Percentiles rank a stretch among this genome's conserved stretches.
phyloP scores from a whole-genome alignment of 495 filamentous ascomycete species.

The Aspergillus cristatus region DNA sequence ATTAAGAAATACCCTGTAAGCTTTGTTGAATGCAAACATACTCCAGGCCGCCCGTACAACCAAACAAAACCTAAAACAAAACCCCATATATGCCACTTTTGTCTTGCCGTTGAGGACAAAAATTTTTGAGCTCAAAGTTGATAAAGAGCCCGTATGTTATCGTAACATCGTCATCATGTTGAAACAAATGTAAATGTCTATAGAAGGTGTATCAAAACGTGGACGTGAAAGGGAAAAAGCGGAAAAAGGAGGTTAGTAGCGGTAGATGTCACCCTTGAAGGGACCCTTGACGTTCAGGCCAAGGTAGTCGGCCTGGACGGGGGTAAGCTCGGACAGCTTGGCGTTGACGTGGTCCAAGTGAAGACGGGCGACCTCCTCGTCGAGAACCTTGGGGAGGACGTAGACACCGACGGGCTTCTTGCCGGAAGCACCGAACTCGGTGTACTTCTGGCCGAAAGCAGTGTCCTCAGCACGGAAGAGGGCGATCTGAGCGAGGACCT shows the following conservation, averaged over 20 bases:
- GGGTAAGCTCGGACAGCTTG: conserved; percentile 76
- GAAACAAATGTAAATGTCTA: conserved; percentile 37
- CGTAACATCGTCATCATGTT: conserved; percentile 60
- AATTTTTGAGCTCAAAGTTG: conserved; percentile 44
- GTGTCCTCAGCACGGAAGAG: conserved; percentile 87
- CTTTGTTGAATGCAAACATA: conserved; percentile 43
- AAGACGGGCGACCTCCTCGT: conserved; percentile 93
- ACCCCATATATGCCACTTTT: conserved; percentile 40
- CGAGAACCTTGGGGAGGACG: conserved; percentile 95
- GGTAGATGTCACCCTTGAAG: conserved; percentile 77
- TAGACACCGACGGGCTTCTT: conserved; percentile 91
- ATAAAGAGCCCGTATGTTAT: conserved; percentile 39
- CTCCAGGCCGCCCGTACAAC: conserved; percentile 31
- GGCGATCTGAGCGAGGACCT: conserved; percentile 98
- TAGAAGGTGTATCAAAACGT: conserved; percentile 35
- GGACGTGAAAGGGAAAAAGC: conserved; percentile 19
- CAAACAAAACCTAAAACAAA: conserved; percentile 24
- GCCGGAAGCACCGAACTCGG: conserved; percentile 85
- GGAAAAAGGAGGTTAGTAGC: conserved; percentile 39
- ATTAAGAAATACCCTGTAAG: conserved; percentile 16
- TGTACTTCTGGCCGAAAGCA: conserved; percentile 84
- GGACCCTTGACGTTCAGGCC: conserved; percentile 74
- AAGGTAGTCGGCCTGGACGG: conserved; percentile 90
- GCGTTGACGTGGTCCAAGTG: conserved; percentile 93
- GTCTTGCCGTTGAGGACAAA: conserved; percentile 57